These are phyloP conservation scores for Amanita pallidorosea DNA, from an alignment of 768 basidiomycete genomes.

Conservation along the genomic window DNA sequence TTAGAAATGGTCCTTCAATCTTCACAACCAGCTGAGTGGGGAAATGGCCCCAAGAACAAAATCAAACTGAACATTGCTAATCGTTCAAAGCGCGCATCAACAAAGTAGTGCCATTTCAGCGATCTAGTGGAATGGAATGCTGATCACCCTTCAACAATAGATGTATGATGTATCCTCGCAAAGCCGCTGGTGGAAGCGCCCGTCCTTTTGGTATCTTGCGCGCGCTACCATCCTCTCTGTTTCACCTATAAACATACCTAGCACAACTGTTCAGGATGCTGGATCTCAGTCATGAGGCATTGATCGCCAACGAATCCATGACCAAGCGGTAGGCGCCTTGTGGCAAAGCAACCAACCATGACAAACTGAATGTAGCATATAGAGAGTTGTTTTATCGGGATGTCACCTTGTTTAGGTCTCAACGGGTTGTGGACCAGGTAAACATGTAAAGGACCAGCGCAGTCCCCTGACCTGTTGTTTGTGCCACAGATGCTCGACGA, in stretches of 20 bases:
- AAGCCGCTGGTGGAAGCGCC: constrained; percentile 24
- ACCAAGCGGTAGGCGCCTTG: constrained; percentile 45
- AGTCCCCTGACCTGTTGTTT: background rate
- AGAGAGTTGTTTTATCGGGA: constrained; percentile 90
- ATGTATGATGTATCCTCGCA: constrained; percentile 24
- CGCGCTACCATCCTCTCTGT: constrained; percentile 7
- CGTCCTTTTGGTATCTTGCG: constrained; percentile 26
- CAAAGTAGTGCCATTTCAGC: background rate
- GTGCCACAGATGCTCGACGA: constrained; percentile 74
- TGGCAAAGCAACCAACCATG: background rate
- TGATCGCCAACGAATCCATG: constrained; percentile 38
- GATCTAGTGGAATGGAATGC: background rate
- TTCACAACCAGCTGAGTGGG: constrained; percentile 7
- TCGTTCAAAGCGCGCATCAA: constrained; percentile 15
- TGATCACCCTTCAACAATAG: constrained; percentile 12
- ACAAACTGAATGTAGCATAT: constrained; percentile 1
- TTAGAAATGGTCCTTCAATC: constrained; percentile 19
- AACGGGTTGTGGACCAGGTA: constrained; percentile 73
- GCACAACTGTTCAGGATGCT: constrained; percentile 62
- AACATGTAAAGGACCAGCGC: background rate
- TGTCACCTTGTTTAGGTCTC: constrained; percentile 64
- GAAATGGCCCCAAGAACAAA: constrained; percentile 12
- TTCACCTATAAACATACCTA: constrained; percentile 16
- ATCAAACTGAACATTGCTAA: constrained; percentile 24
- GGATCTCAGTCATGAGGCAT: constrained; percentile 60